Evolutionary conservation across 2,329 filamentous ascomycete genomes (phyloP).

Genomic region (Paraphaeosphaeria sporulosa): DNA sequence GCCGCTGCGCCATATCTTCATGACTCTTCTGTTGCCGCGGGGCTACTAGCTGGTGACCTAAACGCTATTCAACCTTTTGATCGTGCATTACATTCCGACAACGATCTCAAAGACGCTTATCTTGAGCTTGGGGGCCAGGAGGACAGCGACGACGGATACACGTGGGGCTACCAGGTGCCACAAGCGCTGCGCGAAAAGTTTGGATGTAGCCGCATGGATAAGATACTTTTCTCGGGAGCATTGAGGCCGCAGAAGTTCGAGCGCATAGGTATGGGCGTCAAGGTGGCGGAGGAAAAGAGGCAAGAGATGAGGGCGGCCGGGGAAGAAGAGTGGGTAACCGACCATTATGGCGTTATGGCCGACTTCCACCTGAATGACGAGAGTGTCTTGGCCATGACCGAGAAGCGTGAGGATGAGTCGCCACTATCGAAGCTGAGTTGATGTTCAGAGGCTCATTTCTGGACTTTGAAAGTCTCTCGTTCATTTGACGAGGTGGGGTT

Average conservation of each 20-base stretch:
- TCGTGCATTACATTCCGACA: constrained; percentile 55
- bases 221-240: constrained; percentile 57
- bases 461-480: neutral
- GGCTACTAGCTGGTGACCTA: constrained; percentile 62
- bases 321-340: constrained; percentile 59
- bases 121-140: constrained; percentile 61
- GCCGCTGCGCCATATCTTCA: constrained; percentile 56
- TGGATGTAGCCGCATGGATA: constrained; percentile 64
- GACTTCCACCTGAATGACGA: constrained; percentile 26
- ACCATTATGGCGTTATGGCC: constrained; percentile 58
- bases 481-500: too few relatives aligned
- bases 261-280: constrained; percentile 58
- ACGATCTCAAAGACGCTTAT: constrained; percentile 61
- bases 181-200: constrained; percentile 53
- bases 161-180: constrained; percentile 65
- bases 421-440: constrained; percentile 3
- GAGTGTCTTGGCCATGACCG: constrained; percentile 13
- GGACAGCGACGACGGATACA: constrained; percentile 61
- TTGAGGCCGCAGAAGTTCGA: constrained; percentile 49
- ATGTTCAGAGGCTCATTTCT: neutral
- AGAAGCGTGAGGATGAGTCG: neutral
- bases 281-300: constrained; percentile 48
- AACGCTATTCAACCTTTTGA: constrained; percentile 67
- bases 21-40: constrained; percentile 47
- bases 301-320: constrained; percentile 40